Conservation (phyloP, 2,329 filamentous ascomycete species). For the Ploettnerulaceae sp. region DNA sequence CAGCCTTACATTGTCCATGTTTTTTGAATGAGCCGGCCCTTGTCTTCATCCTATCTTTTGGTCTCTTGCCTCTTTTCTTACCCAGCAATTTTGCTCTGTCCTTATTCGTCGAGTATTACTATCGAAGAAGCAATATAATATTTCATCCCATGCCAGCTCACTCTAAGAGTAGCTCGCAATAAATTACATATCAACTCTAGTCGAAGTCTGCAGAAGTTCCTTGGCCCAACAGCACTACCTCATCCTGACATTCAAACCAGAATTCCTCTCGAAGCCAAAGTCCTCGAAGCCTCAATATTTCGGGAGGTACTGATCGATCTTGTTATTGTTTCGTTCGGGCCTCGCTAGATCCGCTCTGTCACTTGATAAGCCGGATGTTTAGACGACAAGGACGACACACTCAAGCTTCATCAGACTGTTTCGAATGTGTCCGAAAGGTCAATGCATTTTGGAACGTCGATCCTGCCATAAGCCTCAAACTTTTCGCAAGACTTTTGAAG, state of each 20-base stretch:
- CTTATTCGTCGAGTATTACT: slow-evolving; percentile 16
- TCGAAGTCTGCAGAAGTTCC: slow-evolving; percentile 24
- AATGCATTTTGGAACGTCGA: slow-evolving; percentile 33
- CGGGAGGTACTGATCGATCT: slow-evolving; percentile 22
- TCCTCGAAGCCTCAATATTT: slow-evolving; percentile 25
- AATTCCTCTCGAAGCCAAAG: slow-evolving; percentile 22
- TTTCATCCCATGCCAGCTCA: slow-evolving; percentile 6
- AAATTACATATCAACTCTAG: slow-evolving; percentile 23
- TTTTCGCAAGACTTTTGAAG: slow-evolving; percentile 24
- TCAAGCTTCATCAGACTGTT: slow-evolving; percentile 31
- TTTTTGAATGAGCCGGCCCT: slow-evolving; percentile 17
- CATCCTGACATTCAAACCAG: slow-evolving; percentile 20
- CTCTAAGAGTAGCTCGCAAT: slow-evolving; percentile 20
- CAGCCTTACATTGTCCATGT: slow-evolving; percentile 27
- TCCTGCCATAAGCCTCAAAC: slow-evolving; percentile 25
- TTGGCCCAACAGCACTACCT: slow-evolving; percentile 24
- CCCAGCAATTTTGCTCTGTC: slow-evolving; percentile 8
- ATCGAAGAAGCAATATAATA: slow-evolving; percentile 8
- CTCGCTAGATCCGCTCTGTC: slow-evolving; percentile 24
- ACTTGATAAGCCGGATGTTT: slow-evolving; percentile 31
- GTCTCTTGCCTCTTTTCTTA: slow-evolving; percentile 16
- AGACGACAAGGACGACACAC: slow-evolving; percentile 28
- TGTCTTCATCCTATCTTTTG: slow-evolving; percentile 28
- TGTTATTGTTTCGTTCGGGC: slow-evolving; percentile 25
- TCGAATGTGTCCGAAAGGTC: slow-evolving; percentile 33